Percentiles rank a stretch among this genome's conserved stretches.
phyloP scores from a whole-genome alignment of 192 early-diverging fungal species.

The Radiomyces spectabilis region DNA sequence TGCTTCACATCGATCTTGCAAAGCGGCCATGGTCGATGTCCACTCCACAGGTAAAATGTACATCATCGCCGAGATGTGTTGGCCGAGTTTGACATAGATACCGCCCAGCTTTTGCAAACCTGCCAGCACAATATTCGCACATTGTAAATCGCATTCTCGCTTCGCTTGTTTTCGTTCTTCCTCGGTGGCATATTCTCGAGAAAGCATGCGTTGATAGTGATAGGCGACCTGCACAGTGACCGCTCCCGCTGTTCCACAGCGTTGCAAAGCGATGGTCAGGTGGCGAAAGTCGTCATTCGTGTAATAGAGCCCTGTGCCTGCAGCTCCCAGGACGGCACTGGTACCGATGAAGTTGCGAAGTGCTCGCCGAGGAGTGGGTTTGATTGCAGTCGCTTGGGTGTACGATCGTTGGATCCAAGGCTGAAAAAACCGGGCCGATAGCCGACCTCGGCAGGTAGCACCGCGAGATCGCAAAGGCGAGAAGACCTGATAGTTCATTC shows the following conservation, averaged over 20 bases:
- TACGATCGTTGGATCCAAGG: too few species aligned
- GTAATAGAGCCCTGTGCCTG: conserved; percentile 15
- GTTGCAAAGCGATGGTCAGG: conserved; percentile 17
- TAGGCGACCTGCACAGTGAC: conserved; percentile 33
- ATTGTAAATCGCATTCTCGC: conserved; percentile 50
- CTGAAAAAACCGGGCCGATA: too few species aligned
- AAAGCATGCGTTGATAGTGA: conserved; percentile 51
- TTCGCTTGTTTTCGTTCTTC: conserved; percentile 32
- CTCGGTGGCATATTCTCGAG: conserved; percentile 2
- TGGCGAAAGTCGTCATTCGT: conserved; percentile 28
- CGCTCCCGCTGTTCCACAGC: conserved; percentile 30
- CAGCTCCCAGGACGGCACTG: not conserved
- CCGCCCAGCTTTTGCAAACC: conserved; percentile 68
- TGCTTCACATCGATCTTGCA: conserved; percentile 85
- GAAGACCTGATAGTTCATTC: too few species aligned
- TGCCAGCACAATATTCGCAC: conserved; percentile 52
- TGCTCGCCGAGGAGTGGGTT: too few species aligned
- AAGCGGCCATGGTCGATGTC: conserved; percentile 67
- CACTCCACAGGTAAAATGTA: conserved; percentile 85
- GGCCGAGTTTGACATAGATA: conserved; percentile 86
- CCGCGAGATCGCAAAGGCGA: too few species aligned
- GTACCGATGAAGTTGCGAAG: too few species aligned
- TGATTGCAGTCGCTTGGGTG: too few species aligned
- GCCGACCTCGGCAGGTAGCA: too few species aligned
- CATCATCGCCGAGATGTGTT: conserved; percentile 73